Base-by-base conservation (phyloP, 805 yeast species). In the Spathaspora sp. region DNA sequence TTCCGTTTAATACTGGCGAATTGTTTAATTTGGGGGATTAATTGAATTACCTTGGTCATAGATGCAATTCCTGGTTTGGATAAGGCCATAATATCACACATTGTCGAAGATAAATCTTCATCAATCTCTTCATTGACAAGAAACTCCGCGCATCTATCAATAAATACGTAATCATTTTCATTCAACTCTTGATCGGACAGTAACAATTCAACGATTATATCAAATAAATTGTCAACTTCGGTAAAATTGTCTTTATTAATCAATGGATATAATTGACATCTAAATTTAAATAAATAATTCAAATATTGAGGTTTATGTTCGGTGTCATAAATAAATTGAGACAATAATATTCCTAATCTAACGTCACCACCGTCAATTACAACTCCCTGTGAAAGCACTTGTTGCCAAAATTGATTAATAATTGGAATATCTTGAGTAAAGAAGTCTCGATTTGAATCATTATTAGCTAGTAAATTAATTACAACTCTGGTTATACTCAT, bases 401-500 rank as follows among this genome's bases (percentile, higher is more conserved):
- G 18, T 9, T 42, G 31, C 72, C 72, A 67, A 44, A 68, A 58
- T 14, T 48, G 45, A 3, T 26, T 44, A 19, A 50, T 42, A 18
- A 52, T 49, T 1, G 57, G 20, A 10, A 29, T 17, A 18, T 42
- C 43, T 9, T 38, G 10, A 3, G 50, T 50, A 12, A 63, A 35
- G 12, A 46, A 47, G 8, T 43, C 40, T 49, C 69, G 48, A 51
- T 65, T 65, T 12, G 23, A 6, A 48, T 65, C 72, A 52, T 63
- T 70, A 54, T 68, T 69, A 2, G 78, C 78, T 28, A 66, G 52
- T 46, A 63, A 59, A 46, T 74, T 74, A 51, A 74, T 60, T 18
- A 71, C 53, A 2, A 64, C 69, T 45, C 77, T 52, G 17, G 69
- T 55, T 2, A 55, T 55, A 20, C 67, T 66, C 10, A 55, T 50